Evolutionary conservation across 2,329 filamentous ascomycete species (phyloP), one percentile per base, ranked within the genome.

Genomic region (Ascochyta lentis): DNA sequence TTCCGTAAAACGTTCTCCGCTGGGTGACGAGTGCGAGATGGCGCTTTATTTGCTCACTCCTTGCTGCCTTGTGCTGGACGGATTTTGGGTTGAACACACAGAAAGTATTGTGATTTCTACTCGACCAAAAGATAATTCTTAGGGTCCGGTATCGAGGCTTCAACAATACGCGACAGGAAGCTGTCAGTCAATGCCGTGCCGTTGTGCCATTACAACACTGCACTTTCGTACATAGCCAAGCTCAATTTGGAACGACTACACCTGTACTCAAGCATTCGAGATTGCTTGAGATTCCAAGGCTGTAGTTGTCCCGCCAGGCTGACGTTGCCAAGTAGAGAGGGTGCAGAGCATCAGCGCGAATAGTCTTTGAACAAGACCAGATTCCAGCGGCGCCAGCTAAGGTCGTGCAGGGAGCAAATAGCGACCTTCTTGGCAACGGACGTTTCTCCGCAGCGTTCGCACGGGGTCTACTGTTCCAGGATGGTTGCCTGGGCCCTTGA

Each of bases 361-460:
- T 46, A 31, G 41, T 33, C 26, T 26, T 37, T 52, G 53, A 59
- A 59, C 63, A 60, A 63, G 59, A 46, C 31, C 38, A 49, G 50
- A 54, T 59, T 33, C 37, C 55, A 51, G 31, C 43, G 50, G 49
- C 53, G 49, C 35, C 37, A 50, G 56, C 64, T 42, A 63, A 62
- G 63, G 57, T 47, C 24, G 42, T 42, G 47, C 22, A 31, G n/a
- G 38, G 33, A 33, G 26, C 33, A 16, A 38, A 43, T 47, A 48
- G 35, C 33, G 8, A 38, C 33, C 37, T 33, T 24, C 42, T 56
- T 56, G 48, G 66, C 64, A 54, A 59, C 35, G 55, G 47, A 23
- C 42, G 53, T 49, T 64, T 67, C 67, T 68, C 65, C 62, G 67
- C 57, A 56, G 61, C 54, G 60, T 63, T 67, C 55, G 52, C 60